These are phyloP conservation scores for Beauveria brongniartii DNA, from an alignment of 2,329 filamentous ascomycete genomes.

Conservation along the genomic window DNA sequence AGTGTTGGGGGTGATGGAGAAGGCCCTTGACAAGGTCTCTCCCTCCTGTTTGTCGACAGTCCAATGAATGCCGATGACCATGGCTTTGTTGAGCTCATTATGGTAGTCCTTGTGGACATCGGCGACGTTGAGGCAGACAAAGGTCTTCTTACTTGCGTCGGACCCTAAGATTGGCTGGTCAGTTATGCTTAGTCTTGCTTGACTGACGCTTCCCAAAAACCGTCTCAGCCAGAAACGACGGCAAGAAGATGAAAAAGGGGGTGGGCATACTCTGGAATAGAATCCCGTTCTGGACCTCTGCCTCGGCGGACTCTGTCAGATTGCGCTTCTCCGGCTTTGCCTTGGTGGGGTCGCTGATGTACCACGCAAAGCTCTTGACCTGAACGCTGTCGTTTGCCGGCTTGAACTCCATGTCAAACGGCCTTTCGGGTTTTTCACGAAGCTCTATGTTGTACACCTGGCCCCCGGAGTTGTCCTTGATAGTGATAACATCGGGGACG, in stretches of 20 bases:
- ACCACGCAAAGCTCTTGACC: neutral
- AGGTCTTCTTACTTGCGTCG: no score
- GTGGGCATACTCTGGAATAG: no score
- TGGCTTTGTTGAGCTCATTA: neutral
- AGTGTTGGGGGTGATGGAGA: neutral
- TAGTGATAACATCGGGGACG: neutral
- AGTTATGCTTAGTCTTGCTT: no score
- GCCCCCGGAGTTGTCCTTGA: neutral
- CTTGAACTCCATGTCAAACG: neutral
- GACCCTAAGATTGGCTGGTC: no score
- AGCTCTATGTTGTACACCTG: neutral
- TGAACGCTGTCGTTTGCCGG: neutral
- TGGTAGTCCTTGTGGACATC: neutral
- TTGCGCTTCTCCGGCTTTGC: no score
- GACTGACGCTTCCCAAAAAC: no score
- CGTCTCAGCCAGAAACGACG: no score
- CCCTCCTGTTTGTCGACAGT: neutral
- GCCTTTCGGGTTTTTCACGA: no score
- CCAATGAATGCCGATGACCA: neutral
- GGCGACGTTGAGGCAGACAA: neutral
- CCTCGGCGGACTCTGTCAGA: no score
- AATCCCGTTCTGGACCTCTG: no score
- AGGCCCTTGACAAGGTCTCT: neutral
- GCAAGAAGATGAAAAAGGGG: neutral
- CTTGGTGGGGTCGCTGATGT: neutral